Percentiles rank a stretch among this genome's conserved stretches.
Conservation (phyloP, 2,329 filamentous ascomycete species). For the Fusarium virguliforme region DNA sequence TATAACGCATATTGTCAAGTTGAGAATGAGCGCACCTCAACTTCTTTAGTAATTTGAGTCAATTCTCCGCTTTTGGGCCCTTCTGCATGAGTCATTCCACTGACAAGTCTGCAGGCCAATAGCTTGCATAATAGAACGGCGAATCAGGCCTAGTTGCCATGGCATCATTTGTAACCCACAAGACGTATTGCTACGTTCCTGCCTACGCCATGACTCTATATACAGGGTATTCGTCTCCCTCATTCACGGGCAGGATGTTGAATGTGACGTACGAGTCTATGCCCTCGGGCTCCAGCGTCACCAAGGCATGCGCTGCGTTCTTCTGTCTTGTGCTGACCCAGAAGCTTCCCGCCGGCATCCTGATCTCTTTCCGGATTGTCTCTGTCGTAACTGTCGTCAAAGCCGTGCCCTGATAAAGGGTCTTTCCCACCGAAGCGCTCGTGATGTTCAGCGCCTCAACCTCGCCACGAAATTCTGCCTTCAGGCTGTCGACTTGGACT, state of each 20-base stretch:
- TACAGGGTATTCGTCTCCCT: conserved; percentile 51
- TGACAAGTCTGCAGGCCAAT: not conserved
- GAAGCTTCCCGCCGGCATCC: conserved; percentile 49
- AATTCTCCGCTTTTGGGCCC: conserved; percentile 9
- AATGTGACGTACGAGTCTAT: conserved; percentile 50
- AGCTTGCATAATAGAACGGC: conserved; percentile 7
- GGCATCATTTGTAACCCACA: conserved; percentile 10
- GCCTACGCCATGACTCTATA: conserved; percentile 62
- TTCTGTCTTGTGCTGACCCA: conserved; percentile 49
- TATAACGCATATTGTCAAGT: not conserved
- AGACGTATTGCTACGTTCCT: conserved; percentile 6
- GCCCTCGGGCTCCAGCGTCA: conserved; percentile 50
- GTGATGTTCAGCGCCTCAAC: conserved; percentile 48
- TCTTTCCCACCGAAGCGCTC: conserved; percentile 26
- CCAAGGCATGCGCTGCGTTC: conserved; percentile 50
- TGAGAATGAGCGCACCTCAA: not conserved
- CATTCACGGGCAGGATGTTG: conserved; percentile 44
- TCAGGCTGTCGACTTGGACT: conserved; percentile 44
- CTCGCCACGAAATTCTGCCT: conserved; percentile 42
- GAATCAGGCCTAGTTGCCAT: conserved; percentile 9
- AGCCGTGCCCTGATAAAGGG: conserved; percentile 47
- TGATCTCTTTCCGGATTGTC: conserved; percentile 35
- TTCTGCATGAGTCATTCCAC: conserved; percentile 8
- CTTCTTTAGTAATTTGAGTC: conserved; percentile 3
- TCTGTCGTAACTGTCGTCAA: conserved; percentile 47